Percentiles rank a stretch among this genome's conserved stretches.
These are phyloP conservation scores for Plasmodium cynomolgi DNA, from an alignment of 169 alveolate species.

Conservation along the genomic window DNA sequence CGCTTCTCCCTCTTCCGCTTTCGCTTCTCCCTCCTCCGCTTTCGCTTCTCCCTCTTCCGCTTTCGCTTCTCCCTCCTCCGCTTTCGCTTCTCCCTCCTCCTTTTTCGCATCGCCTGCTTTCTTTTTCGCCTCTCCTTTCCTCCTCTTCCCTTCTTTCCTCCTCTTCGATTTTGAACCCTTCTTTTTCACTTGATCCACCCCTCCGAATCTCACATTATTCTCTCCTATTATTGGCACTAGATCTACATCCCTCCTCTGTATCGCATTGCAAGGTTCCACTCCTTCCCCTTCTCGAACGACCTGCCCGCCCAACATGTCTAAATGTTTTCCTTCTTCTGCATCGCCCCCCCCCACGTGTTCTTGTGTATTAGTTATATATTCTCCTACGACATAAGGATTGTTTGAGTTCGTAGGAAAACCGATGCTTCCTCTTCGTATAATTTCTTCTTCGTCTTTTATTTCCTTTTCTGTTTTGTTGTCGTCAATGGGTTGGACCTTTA, in stretches of 20 bases:
- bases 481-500: background rate
- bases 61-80: background rate
- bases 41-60: background rate
- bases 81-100: background rate
- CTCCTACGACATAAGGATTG: background rate
- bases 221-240: background rate
- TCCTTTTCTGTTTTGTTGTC: background rate
- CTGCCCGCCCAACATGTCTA: background rate
- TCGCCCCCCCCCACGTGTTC: background rate
- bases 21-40: background rate
- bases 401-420: background rate
- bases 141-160: background rate
- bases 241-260: background rate
- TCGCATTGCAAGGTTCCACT: background rate
- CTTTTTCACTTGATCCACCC: background rate
- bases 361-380: background rate
- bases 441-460: background rate
- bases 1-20: background rate
- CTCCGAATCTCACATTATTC: background rate
- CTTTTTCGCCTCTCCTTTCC: background rate
- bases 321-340: background rate
- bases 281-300: background rate
- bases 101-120: background rate
- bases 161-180: background rate
- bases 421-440: background rate